phyloP scores from a whole-genome alignment of 2,329 filamentous ascomycete species.

The Colletotrichum viniferum region DNA sequence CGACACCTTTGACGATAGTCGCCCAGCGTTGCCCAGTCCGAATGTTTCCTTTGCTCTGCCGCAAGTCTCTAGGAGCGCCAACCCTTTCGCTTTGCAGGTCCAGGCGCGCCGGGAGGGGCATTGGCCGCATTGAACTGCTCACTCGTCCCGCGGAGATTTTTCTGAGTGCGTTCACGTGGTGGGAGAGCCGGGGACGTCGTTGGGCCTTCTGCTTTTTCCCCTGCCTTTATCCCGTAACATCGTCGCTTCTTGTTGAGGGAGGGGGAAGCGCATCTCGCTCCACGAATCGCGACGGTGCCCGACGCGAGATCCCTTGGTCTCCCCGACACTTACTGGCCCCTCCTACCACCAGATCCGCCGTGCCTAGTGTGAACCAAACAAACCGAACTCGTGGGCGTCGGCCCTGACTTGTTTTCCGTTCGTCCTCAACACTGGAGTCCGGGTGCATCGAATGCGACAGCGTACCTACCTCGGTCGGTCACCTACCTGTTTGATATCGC shows the following conservation, averaged over 20 bases:
- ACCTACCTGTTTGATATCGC: background rate
- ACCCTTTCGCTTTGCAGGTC: background rate
- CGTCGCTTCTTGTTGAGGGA: background rate
- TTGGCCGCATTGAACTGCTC: background rate
- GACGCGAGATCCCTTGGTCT: background rate
- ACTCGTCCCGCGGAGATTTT: background rate
- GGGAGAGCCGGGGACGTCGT: background rate
- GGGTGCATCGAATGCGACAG: background rate
- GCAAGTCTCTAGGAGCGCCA: background rate
- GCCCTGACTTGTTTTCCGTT: background rate
- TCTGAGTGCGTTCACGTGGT: conserved; percentile 12
- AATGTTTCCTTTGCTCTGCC: background rate
- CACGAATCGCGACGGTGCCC: conserved; percentile 12
- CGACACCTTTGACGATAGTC: background rate
- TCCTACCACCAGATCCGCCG: background rate
- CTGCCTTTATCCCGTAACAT: background rate
- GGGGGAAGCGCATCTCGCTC: conserved; percentile 1
- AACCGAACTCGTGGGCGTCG: background rate
- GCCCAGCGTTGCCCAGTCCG: background rate
- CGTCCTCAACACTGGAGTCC: background rate
- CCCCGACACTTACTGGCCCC: background rate
- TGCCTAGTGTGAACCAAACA: background rate
- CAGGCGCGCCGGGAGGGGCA: conserved; percentile 13
- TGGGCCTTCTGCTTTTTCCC: background rate
- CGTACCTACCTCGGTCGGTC: background rate